Evolutionary conservation across 1,284 basidiomycete species (phyloP).

Genomic region (Papiliotrema flavescens): DNA sequence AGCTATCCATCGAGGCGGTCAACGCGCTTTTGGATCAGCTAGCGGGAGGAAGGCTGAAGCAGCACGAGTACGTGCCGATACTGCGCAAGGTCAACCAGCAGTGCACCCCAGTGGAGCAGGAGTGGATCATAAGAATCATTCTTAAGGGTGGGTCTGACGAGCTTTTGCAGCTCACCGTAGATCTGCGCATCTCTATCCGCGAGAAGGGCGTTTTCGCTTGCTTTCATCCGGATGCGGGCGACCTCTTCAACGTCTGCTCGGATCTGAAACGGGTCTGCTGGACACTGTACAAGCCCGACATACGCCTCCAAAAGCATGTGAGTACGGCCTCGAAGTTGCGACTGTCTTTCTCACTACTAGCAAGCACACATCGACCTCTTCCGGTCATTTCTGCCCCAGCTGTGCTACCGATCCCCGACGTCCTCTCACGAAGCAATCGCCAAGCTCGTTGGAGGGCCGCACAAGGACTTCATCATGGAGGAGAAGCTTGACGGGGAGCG

Average conservation of each 20-base stretch:
- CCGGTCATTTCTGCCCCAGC: conserved; percentile 82
- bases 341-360: conserved; percentile 47
- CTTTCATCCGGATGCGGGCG: conserved; percentile 85
- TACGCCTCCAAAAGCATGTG: conserved; percentile 53
- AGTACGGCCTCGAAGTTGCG: conserved; percentile 27
- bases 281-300: conserved; percentile 49
- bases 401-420: conserved; percentile 76
- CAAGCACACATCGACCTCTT: conserved; percentile 78
- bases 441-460: conserved; percentile 67
- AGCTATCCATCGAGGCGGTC: conserved; percentile 70
- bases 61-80: conserved; percentile 64
- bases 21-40: conserved; percentile 75
- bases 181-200: conserved; percentile 50
- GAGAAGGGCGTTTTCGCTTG: conserved; percentile 82
- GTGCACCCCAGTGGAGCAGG: conserved; percentile 74
- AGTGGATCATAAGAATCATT: conserved; percentile 89
- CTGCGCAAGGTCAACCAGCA: conserved; percentile 72
- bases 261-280: conserved; percentile 86
- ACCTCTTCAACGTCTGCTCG: conserved; percentile 88
- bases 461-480: conserved; percentile 75
- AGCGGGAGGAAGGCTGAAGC: conserved; percentile 29
- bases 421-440: conserved; percentile 73
- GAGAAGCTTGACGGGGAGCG: conserved; percentile 95
- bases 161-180: conserved; percentile 19
- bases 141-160: conserved; percentile 60